phyloP scores from a whole-genome alignment of 345 rosid genomes.

The Camelina sativa region DNA sequence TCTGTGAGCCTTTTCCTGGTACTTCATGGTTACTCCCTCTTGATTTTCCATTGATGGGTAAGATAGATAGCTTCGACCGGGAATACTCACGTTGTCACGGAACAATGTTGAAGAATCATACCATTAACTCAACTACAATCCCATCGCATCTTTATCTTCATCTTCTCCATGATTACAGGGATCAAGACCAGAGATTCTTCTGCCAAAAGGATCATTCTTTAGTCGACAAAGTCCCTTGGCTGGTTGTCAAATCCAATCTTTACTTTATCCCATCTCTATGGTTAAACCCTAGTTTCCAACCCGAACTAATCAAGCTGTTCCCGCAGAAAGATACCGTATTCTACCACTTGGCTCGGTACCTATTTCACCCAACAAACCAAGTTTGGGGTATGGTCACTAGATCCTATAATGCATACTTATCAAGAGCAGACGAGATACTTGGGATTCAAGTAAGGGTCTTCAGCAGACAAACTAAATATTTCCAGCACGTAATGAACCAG shows the following conservation, averaged over 20 bases:
- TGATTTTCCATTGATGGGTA: slow-evolving; percentile 41
- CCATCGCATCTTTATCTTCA: slow-evolving; percentile 57
- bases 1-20: slow-evolving; percentile 50
- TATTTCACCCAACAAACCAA: slow-evolving; percentile 64
- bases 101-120: slow-evolving; percentile 32
- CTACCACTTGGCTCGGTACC: slow-evolving; percentile 63
- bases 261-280: slow-evolving; percentile 63
- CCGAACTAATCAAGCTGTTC: slow-evolving; percentile 51
- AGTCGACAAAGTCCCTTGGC: slow-evolving; percentile 59
- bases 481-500: slow-evolving; percentile 44
- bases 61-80: slow-evolving; percentile 26
- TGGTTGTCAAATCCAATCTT: slow-evolving; percentile 59
- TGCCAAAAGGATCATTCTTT: slow-evolving; percentile 56
- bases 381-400: slow-evolving; percentile 63
- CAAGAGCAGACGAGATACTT: slow-evolving; percentile 47
- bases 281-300: slow-evolving; percentile 53
- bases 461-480: slow-evolving; percentile 22
- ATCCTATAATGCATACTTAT: slow-evolving; percentile 42
- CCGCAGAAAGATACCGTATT: slow-evolving; percentile 62
- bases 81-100: slow-evolving; percentile 28
- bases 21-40: slow-evolving; percentile 46
- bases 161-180: slow-evolving; percentile 55
- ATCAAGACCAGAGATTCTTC: slow-evolving; percentile 63
- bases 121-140: slow-evolving; percentile 25
- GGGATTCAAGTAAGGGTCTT: slow-evolving; percentile 50